Conservation (phyloP, 1,139 yeast species). For the Zygoascus meyerae region DNA sequence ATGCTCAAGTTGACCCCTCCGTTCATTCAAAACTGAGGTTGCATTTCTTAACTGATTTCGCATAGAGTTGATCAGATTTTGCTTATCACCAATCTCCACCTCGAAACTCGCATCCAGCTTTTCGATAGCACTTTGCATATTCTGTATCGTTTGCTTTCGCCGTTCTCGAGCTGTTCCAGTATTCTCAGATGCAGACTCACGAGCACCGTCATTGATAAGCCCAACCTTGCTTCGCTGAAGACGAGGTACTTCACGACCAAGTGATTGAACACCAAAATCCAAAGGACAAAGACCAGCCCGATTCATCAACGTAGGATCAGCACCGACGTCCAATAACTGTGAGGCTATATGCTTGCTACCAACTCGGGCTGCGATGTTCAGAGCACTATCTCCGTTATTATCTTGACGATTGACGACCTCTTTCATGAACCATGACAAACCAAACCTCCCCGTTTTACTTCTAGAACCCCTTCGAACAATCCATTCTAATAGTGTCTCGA, state of each 20-base stretch:
- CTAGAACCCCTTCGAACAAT: conserved; percentile 52
- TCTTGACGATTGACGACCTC: conserved; percentile 74
- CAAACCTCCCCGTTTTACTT: conserved; percentile 39
- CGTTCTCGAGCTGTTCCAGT: conserved; percentile 25
- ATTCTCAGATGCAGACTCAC: conserved; percentile 1
- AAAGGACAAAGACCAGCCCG: conserved; percentile 79
- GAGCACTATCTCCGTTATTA: conserved; percentile 74
- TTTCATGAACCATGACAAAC: conserved; percentile 56
- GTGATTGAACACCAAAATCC: conserved; percentile 61
- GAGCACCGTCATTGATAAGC: conserved; percentile 1
- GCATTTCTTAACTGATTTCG: conserved; percentile 47
- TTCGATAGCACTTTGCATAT: conserved; percentile 32
- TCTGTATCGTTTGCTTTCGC: conserved; percentile 39
- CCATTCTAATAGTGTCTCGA: conserved; percentile 76
- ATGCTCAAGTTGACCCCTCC: conserved; percentile 41
- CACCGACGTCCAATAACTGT: conserved; percentile 76
- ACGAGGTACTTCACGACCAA: conserved; percentile 2
- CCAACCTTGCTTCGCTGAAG: not conserved
- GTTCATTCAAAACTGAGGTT: conserved; percentile 41
- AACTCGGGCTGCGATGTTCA: conserved; percentile 84
- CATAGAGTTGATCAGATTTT: conserved; percentile 41
- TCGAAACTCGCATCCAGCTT: conserved; percentile 42
- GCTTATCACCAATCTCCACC: conserved; percentile 43
- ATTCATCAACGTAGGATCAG: conserved; percentile 72
- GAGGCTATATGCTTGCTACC: conserved; percentile 80